Evolutionary conservation across 306 rosid species (phyloP).

Genomic region (Lathyrus sativus): DNA sequence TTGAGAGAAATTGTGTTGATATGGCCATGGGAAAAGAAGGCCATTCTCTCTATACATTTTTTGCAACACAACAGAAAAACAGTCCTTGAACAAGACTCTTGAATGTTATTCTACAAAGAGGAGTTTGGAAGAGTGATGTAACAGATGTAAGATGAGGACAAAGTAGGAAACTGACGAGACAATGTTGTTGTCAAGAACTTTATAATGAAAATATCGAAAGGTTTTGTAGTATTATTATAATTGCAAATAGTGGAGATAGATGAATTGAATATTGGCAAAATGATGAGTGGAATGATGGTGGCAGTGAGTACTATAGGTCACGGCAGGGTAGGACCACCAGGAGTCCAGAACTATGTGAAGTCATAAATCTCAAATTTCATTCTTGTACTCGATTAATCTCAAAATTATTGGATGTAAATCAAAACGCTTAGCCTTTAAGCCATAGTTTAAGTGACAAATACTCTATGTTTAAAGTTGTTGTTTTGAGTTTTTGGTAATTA

Average conservation of each 20-base stretch:
- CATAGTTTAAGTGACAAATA: no score
- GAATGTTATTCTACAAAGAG: slow-evolving; percentile 25
- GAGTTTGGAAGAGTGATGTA: slow-evolving; percentile 43
- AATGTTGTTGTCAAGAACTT: slow-evolving; percentile 44
- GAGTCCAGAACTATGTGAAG: neutral
- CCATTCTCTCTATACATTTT: slow-evolving; percentile 88
- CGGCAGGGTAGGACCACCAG: neutral
- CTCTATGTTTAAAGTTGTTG: no score
- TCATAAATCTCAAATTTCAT: neutral
- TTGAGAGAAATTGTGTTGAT: slow-evolving; percentile 63
- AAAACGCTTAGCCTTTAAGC: no score
- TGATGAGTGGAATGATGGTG: slow-evolving; percentile 30
- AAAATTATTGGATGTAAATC: no score
- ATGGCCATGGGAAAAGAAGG: slow-evolving; percentile 59
- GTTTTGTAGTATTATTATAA: slow-evolving; percentile 23
- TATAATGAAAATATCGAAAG: slow-evolving; percentile 25
- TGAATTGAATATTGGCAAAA: slow-evolving; percentile 32
- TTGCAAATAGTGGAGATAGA: slow-evolving; percentile 42
- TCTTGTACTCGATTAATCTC: neutral
- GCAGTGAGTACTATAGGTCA: slow-evolving; percentile 8
- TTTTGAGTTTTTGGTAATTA: no score
- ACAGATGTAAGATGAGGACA: slow-evolving; percentile 56
- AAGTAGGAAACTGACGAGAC: slow-evolving; percentile 59
- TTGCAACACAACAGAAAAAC: slow-evolving; percentile 26
- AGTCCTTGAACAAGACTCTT: slow-evolving; percentile 6